Evolutionary conservation across 352 stramenopile species (phyloP), one percentile per base, ranked within the genome.

Genomic region (Globisporangium heterothallicum): DNA sequence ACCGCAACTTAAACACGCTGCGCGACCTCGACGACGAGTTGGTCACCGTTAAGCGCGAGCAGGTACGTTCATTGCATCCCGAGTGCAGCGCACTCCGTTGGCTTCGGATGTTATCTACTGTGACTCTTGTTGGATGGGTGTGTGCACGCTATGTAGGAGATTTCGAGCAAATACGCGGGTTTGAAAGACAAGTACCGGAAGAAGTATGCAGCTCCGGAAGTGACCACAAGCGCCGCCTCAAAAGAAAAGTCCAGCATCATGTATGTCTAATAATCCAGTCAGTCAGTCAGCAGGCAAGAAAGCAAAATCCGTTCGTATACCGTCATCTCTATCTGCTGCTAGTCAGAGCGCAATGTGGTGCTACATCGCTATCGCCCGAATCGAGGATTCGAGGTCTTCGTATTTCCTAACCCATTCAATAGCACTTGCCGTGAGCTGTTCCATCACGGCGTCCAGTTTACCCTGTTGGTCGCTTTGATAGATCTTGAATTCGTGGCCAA

Each of bases 111-210:
- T n/a, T n/a, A n/a, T n/a, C n/a, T n/a, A n/a, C n/a, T n/a, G n/a
- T n/a, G n/a, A n/a, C 43, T 21, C 27, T 64, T 43, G 6, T 13
- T 55, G 14, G 38, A 4, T 30, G 25, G 38, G 32, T 44, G 7
- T 38, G 12, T 21, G 9, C 1, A 10, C 24, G 5, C 2, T 12
- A 14, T 18, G 27, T 44, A 88, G 78, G 74, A 88, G 38, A 79
- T 92, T 56, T 83, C 74, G 26, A 71, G 38, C 53, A 92, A 88
- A 63, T 92, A 88, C 52, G 62, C 78, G 24, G 60, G 55, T n/a
- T 59, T 92, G 30, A 83, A 79, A 50, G 70, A 86, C 55, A 86
- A 84, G 44, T 92, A 92, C 63, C 70, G 64, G 30, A 81, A 84
- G 58, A 92, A 92, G 55, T 88, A 92, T 56, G 55, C 72, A 22